Evolutionary conservation across 345 rosid species (phyloP), one percentile per base, ranked within the genome.

Genomic region (Hibiscus trionum): DNA sequence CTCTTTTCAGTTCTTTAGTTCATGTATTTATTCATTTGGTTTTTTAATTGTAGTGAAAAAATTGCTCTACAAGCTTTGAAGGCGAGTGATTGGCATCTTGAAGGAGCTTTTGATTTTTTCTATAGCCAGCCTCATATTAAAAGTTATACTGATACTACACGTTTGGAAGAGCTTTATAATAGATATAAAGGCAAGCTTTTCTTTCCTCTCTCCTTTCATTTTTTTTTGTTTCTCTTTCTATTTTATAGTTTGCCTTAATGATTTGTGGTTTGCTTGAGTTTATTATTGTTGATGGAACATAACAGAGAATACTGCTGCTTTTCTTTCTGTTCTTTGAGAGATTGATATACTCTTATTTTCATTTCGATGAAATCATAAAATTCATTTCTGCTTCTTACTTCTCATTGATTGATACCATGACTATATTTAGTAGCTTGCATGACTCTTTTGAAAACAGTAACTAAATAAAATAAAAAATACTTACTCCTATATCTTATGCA

Each of bases 21-120:
- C 49, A 14, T 57, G 50, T 11, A 17, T 61, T 49, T 60, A 47
- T 62, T 63, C 31, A 61, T 46, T 72, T 17, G 21, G n/a, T 72
- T 46, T 11, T 52, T 61, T 62, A 52, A 50, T 64, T 82, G 89
- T 87, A 95, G 99, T 75, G 99, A 95, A 75, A 95, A 90, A 80
- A 75, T 68, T 78, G 93, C 99, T 26, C 80, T 88, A 77, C 97
- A 89, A 82, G 86, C 94, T 77, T 84, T 95, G 79, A 92, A 90
- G 84, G 88, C 91, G 21, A 89, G 93, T 58, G 97, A 95, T 61
- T 95, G 99, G 99, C 90, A 90, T 74, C 89, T 92, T 35, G 99
- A 95, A 83, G 96, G 90, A 24, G 98, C 99, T 16, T 86, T 95
- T 85, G 98, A 95, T 86, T 76, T 85, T 67, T 92, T 92, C 85